phyloP scores from a whole-genome alignment of 148 eudicot genomes.

The Vaccinium macrocarpon region DNA sequence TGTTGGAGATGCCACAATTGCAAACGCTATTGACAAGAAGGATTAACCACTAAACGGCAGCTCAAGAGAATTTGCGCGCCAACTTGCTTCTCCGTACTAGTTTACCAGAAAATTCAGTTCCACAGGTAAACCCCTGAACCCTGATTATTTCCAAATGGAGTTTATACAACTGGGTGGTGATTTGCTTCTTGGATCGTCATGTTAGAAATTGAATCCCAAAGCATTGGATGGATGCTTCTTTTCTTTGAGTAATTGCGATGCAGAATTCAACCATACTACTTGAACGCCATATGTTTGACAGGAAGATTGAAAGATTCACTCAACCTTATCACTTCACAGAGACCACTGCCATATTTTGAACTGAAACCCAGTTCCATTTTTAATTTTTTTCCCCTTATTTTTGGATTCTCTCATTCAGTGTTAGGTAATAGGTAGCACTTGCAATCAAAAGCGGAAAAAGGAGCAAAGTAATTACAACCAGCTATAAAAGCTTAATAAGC shows the following conservation, averaged over 20 bases:
- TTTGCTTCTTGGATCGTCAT: background rate
- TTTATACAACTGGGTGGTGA: background rate
- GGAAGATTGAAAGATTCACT: background rate
- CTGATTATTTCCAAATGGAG: background rate
- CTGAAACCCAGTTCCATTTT: background rate
- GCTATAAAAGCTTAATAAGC: background rate
- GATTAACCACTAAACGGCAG: background rate
- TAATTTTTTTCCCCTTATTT: background rate
- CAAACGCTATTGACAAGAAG: too few relatives aligned
- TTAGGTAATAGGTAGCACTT: background rate
- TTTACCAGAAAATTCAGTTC: background rate
- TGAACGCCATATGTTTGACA: slow-evolving; percentile 8
- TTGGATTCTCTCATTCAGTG: background rate
- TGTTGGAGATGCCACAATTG: too few relatives aligned
- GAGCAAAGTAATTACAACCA: slow-evolving; percentile 7
- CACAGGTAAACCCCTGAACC: background rate
- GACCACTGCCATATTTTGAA: background rate
- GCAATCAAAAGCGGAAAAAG: background rate
- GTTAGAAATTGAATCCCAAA: background rate
- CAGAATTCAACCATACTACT: background rate
- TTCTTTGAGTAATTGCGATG: background rate
- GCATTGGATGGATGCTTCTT: background rate
- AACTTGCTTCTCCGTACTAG: background rate
- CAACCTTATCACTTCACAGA: background rate
- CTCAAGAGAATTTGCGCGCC: background rate